phyloP scores from a whole-genome alignment of 371 early-diverging fungal species.

The Mortierella sp. region DNA sequence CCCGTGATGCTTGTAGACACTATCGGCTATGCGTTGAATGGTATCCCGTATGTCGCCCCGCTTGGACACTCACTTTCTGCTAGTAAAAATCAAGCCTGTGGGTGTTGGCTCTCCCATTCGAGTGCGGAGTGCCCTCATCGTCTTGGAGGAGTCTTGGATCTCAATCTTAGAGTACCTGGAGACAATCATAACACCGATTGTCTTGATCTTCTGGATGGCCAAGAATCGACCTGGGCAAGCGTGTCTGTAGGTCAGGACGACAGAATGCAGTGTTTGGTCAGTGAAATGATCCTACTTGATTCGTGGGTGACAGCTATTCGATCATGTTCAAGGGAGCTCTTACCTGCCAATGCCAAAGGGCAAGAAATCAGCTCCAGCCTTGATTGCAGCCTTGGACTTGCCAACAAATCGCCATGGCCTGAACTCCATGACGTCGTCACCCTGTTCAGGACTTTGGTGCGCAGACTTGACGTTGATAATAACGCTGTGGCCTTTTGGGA shows the following conservation, averaged over 20 bases:
- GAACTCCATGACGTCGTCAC: conserved; percentile 47
- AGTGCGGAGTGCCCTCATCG: conserved; percentile 11
- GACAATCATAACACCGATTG: conserved; percentile 25
- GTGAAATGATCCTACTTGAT: no score
- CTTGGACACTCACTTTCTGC: no score
- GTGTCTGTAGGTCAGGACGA: conserved; percentile 36
- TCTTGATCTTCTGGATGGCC: conserved; percentile 45
- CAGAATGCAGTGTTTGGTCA: no score
- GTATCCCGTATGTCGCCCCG: no score
- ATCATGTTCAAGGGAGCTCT: no score
- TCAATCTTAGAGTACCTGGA: conserved; percentile 34
- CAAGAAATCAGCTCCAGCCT: conserved; percentile 55
- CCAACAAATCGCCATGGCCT: conserved; percentile 60
- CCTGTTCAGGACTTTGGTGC: conserved; percentile 25
- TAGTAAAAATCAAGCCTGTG: no score
- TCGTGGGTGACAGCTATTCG: no score
- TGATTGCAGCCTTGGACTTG: conserved; percentile 52
- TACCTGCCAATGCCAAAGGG: conserved; percentile 65
- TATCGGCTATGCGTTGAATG: no score
- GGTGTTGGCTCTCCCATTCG: no score
- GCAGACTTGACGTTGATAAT: conserved; percentile 29
- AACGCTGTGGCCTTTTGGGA: conserved; percentile 54
- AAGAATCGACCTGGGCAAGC: conserved; percentile 58
- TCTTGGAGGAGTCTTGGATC: conserved; percentile 30
- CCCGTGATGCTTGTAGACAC: no score